Base-by-base conservation (phyloP, 768 basidiomycete species). In the Termitomyces bulborhizus region DNA sequence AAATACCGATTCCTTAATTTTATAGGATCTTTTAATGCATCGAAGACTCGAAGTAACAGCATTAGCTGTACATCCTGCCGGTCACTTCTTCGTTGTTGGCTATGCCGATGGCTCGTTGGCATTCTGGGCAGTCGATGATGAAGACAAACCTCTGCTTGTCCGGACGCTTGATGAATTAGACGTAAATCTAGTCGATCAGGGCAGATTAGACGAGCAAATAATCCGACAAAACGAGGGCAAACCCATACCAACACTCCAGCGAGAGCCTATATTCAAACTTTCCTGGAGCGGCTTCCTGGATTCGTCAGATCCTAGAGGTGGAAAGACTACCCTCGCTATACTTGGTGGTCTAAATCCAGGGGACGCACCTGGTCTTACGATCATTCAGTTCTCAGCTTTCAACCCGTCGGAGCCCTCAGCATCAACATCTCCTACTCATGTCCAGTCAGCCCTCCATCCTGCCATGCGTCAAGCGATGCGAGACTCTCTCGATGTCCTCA, bases 231-330 rank as follows among this genome's bases (percentile, higher is more conserved):
- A 57, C 4, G 62, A 60, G 7, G 57, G 61, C 11, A 58, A 63
- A 16, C 45, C 60, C 6, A 50, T 55, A 4, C 49, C 58, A 34
- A 50, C 51, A 16, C 49, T 59, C 27, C 63, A 69, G 21, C 58
- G 85, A 60, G 92, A 94, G 63, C 90, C 93, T 4, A 81, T 97
- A 34, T 93, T 89, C 77, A 93, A 90, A 65, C 73, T 95, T 5
- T 74, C 87, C 0, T 97, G 93, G 93, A 88, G 86, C 54, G 79
- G 81, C 1, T 92, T 86, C 67, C 73, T 85, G 0, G 84, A 86
- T 63, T 82, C 82, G 1, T 63, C 76, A 4, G 83, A 86, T 73
- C 76, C 83, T 47, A 71, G 84, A 64, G 76, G 88, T 41, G 88
- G 84, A n/a, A 79, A 83, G 46, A 93, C 92, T 0, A 73, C 82